Evolutionary conservation across 345 rosid species (phyloP), one percentile per base, ranked within the genome.

Genomic region (Populus davidiana): DNA sequence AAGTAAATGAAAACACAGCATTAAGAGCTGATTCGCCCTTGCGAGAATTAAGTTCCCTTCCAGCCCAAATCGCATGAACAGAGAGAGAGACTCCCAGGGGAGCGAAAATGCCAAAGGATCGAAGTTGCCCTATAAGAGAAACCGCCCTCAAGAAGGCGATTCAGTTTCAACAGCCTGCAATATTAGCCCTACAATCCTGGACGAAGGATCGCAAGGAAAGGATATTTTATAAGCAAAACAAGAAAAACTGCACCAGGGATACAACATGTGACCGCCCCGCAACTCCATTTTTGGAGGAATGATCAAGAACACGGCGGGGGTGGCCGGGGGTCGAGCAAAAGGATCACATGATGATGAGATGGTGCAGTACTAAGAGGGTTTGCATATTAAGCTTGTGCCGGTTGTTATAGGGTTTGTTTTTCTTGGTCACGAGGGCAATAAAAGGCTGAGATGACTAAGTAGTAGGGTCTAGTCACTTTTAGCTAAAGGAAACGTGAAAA

Each of bases 41-140:
- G 35, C 35, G 68, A 78, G 72, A 38, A 75, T 64, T 73, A 78
- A 10, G 44, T 10, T 41, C 44, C 81, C 74, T 71, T 69, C 70
- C 2, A 66, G 72, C 73, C 61, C 70, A 54, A 56, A 77, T 80
- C 75, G 21, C 56, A 25, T 16, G 75, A 36, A 52, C 52, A 18
- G 25, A 13, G 66, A 56, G 66, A 56, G 29, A 68, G 67, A 74
- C 36, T 62, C 66, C 69, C 23, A 73, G 69, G 71, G 73, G 56
- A 74, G 74, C 66, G 68, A 75, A 82, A 82, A 82, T 89, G 92
- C 90, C 92, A 89, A 89, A 87, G 90, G 87, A 85, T 85, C 73
- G 85, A 89, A 83, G 86, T 83, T 89, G 89, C 92, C 92, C 92
- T 86, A 59, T 44, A 79, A 71, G 65, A 80, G 79, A 85, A 72